Base-by-base conservation (phyloP, 345 rosid genomes). In the Citrus trifoliata region DNA sequence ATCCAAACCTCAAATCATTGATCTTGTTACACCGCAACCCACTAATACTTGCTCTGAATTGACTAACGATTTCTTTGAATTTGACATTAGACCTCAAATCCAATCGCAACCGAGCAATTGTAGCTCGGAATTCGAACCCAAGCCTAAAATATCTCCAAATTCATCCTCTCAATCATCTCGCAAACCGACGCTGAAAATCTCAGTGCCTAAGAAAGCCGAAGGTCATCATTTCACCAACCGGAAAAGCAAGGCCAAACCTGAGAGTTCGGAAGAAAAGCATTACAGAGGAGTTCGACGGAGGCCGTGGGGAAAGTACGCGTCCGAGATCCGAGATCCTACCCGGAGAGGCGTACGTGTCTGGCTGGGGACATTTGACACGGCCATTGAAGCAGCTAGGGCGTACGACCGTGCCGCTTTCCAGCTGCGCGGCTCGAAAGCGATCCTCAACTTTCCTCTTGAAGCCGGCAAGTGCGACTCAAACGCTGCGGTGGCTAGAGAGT, bases 291-390 rank as follows among this genome's bases (percentile, higher is more conserved):
- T 95, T 71, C 84, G 98, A 74, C 87, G 77, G 80, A 85, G 98
- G 83, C 97, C 98, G 53, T 95, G 98, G 98, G 98, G 98, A 4
- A 95, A 93, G 83, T 95, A 85, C 83, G 98, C 98, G 4, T 98
- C 98, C 59, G 98, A 95, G 92, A 95, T 95, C 79, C 87, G 98
- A 10, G 98, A 95, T 71, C 98, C 98, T 6, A 89, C 73, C 83
- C 82, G 88, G 75, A 93, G 84, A 38, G 93, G 98, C 25, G 73
- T 94, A 3, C 86, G 98, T 1, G 70, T 92, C 53, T 95, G 98
- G 98, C 90, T 95, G 0, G 98, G 98, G 79, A 95, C 98, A 21
- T 95, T 87, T 70, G 88, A 92, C 28, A 86, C 92, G 2, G 91
- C 91, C 14, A 75, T 91, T 21, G 91, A 91, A 80, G 98, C 98